Evolutionary conservation across 2,329 filamentous ascomycete species (phyloP), one percentile per base, ranked within the genome.

Genomic region (Sporothrix pseudoabietina): DNA sequence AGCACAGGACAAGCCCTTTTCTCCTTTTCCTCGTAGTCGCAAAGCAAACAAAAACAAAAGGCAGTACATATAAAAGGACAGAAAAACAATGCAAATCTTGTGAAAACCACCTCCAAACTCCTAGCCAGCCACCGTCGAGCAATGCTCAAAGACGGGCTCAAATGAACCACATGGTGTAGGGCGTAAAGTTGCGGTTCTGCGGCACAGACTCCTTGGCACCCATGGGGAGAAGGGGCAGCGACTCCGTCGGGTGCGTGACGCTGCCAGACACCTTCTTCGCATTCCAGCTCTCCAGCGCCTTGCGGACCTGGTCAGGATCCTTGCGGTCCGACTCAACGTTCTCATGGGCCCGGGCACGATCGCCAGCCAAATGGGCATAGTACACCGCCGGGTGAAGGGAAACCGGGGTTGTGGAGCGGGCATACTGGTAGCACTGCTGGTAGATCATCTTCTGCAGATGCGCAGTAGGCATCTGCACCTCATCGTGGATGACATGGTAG

Each of bases 381-480:
- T 99, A 99, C 0, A 98, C 91, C 0, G 96, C 94, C 0, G 96
- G 96, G 76, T 90, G 92, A 0, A 96, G 82, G 0, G 94, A 98
- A 0, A 99, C 94, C 0, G 96, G 94, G 0, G 95, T 98, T 0
- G 94, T 98, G 0, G 94, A 96, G 19, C 96, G 90, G 72, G 92
- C 91, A 79, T 97, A 99, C 72, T 97, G 94, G 81, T 97, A 99
- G 61, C 92, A 97, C 76, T 98, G 94, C 77, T 97, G 92, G 78
- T 98, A 98, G 30, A 98, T 91, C 88, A 98, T 92, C 72, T 91
- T 90, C 78, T 97, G 92, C 0, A 99, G 85, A 1, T 91, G 86
- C 57, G 92, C 89, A 0, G 91, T 85, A 0, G 85, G 81, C 78
- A 93, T 87, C 1, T 87, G 84, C 71, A 91, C 88, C 80, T 98